Percentiles rank a stretch among this genome's conserved stretches.
These are phyloP conservation scores for Boletus speciosus DNA, from an alignment of 768 basidiomycete genomes.

Conservation along the genomic window DNA sequence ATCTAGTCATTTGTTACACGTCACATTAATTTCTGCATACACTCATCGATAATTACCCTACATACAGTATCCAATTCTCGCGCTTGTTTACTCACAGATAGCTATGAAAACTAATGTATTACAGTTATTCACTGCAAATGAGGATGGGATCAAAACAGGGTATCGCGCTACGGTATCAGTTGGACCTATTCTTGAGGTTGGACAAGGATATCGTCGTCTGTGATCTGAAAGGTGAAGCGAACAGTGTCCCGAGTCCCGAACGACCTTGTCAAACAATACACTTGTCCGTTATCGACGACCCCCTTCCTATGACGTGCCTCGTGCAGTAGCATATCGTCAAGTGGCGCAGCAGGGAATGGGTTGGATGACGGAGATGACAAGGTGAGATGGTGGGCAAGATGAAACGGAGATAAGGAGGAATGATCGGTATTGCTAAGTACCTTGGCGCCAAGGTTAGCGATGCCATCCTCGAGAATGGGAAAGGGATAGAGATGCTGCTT, in stretches of 20 bases:
- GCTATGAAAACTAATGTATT: constrained; percentile 3
- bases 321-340: constrained; percentile 12
- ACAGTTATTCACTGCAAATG: background rate
- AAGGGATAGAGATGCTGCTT: constrained; percentile 52
- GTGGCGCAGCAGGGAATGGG: constrained; percentile 10
- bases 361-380: constrained; percentile 26
- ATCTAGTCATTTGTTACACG: constrained; percentile 5
- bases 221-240: constrained; percentile 27
- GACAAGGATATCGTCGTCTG: constrained; percentile 16
- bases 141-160: background rate
- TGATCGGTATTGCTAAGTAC: constrained; percentile 6
- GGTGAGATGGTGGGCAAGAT: constrained; percentile 40
- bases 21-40: constrained; percentile 8
- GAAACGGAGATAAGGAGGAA: constrained; percentile 24
- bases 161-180: background rate
- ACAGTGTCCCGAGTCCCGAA: constrained; percentile 14
- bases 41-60: constrained; percentile 17
- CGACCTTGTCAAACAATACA: constrained; percentile 31
- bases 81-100: background rate
- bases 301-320: constrained; percentile 21
- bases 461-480: constrained; percentile 27
- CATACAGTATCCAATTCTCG: constrained; percentile 9
- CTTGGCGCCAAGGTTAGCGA: constrained; percentile 16
- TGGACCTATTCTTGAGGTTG: background rate
- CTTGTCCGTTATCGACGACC: constrained; percentile 14